Percentiles rank a stretch among this genome's conserved stretches.
Conservation (phyloP, 768 basidiomycete genomes). For the Mycena sanguinolenta region DNA sequence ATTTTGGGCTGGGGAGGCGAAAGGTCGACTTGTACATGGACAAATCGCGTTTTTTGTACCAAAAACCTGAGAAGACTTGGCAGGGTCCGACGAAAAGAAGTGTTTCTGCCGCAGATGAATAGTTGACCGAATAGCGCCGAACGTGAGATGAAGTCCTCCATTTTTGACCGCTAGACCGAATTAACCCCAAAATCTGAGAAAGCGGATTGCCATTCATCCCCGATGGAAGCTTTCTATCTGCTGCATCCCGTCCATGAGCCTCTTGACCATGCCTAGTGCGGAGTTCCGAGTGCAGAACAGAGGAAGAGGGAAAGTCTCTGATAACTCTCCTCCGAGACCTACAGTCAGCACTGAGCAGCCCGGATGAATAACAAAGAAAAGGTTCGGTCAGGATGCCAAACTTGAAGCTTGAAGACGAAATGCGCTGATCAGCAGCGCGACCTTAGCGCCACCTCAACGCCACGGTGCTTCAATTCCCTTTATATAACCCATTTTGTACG, state of each 20-base stretch:
- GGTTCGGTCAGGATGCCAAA: too few relatives aligned
- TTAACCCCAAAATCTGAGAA: background rate
- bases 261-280: too few relatives aligned
- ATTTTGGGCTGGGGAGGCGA: background rate
- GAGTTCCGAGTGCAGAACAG: too few relatives aligned
- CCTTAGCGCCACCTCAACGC: too few relatives aligned
- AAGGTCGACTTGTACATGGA: background rate
- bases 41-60: slow-evolving; percentile 5
- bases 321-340: too few relatives aligned
- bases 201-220: background rate
- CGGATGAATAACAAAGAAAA: too few relatives aligned
- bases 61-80: background rate
- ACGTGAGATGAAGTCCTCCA: slow-evolving; percentile 5
- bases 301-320: too few relatives aligned
- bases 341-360: too few relatives aligned
- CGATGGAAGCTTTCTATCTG: background rate
- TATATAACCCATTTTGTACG: too few relatives aligned
- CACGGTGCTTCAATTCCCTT: too few relatives aligned
- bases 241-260: background rate
- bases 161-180: background rate
- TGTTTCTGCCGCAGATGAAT: background rate
- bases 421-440: too few relatives aligned
- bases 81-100: background rate
- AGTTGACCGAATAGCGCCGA: background rate
- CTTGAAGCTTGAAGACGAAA: too few relatives aligned